Percentiles rank a stretch among this genome's conserved stretches.
These are phyloP conservation scores for Orbilia ellipsospora DNA, from an alignment of 2,329 filamentous ascomycete species.

Conservation along the genomic window DNA sequence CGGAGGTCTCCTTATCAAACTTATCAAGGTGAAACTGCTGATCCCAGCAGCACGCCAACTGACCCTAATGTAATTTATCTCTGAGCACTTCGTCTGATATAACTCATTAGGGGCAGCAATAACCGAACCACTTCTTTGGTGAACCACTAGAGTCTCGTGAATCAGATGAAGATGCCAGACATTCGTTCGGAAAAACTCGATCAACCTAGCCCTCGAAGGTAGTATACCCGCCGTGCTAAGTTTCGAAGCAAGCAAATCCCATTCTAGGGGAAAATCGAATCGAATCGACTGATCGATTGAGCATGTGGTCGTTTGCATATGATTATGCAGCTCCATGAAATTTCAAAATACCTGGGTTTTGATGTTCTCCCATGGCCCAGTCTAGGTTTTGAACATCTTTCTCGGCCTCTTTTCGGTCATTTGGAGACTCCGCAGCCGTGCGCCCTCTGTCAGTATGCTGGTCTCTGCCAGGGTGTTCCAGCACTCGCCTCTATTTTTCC, in stretches of 20 bases:
- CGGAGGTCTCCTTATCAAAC: conserved; percentile 25
- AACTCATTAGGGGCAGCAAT: conserved; percentile 43
- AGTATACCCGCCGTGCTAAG: no score
- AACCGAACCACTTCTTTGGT: conserved; percentile 21
- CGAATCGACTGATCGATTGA: no score
- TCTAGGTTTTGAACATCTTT: no score
- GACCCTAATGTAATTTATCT: conserved; percentile 11
- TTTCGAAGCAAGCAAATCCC: no score
- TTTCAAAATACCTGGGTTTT: neutral
- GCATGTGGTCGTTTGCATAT: no score
- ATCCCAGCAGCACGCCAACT: conserved; percentile 19
- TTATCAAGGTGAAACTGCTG: conserved; percentile 44
- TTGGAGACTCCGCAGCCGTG: conserved; percentile 2
- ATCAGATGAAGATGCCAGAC: no score
- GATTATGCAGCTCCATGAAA: conserved; percentile 17
- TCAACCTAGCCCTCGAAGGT: no score
- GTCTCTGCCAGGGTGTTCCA: conserved; percentile 38
- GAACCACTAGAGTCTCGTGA: neutral
- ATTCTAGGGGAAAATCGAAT: no score
- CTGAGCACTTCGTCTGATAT: conserved; percentile 21
- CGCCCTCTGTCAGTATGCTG: conserved; percentile 4
- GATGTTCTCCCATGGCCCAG: conserved; percentile 1
- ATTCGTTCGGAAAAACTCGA: conserved; percentile 33
- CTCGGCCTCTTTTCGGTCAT: no score
- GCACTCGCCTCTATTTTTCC: conserved; percentile 46